These are phyloP conservation scores for Schoenoplectus tabernaemontani DNA, from an alignment of 202 grass and related monocot species.

Conservation along the genomic window DNA sequence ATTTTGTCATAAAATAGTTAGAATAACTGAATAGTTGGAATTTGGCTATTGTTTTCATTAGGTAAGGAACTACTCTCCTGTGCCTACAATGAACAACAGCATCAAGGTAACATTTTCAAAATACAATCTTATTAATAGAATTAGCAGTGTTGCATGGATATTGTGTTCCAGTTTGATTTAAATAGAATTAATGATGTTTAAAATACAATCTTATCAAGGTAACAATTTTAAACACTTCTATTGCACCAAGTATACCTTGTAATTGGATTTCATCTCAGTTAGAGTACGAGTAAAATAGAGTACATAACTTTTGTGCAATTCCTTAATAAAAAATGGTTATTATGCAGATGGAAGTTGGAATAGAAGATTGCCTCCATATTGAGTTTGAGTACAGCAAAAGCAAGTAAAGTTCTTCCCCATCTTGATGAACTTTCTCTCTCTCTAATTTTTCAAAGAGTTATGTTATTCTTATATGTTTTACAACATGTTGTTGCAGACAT, in stretches of 20 bases:
- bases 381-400: constrained; percentile 98
- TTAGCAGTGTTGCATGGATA: background rate
- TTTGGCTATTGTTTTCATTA: constrained; percentile 27
- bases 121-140: background rate
- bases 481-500: constrained; percentile 50
- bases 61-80: constrained; percentile 70
- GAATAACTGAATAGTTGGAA: background rate
- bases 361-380: constrained; percentile 97
- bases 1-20: background rate
- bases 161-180: too few species aligned
- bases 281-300: background rate
- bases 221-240: background rate
- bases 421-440: background rate
- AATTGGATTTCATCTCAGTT: background rate
- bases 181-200: too few species aligned
- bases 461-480: background rate
- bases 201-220: too few species aligned
- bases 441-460: background rate
- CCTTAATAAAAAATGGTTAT: background rate
- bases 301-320: background rate
- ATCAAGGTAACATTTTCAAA: constrained; percentile 51
- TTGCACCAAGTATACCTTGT: background rate
- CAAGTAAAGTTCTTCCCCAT: constrained; percentile 48
- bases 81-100: constrained; percentile 86
- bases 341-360: constrained; percentile 97